A percentile compares a stretch with the other conserved stretches of the same genome.
These are phyloP conservation scores for Lepraria neglecta DNA, from an alignment of 495 filamentous ascomycete genomes.

Conservation along the genomic window DNA sequence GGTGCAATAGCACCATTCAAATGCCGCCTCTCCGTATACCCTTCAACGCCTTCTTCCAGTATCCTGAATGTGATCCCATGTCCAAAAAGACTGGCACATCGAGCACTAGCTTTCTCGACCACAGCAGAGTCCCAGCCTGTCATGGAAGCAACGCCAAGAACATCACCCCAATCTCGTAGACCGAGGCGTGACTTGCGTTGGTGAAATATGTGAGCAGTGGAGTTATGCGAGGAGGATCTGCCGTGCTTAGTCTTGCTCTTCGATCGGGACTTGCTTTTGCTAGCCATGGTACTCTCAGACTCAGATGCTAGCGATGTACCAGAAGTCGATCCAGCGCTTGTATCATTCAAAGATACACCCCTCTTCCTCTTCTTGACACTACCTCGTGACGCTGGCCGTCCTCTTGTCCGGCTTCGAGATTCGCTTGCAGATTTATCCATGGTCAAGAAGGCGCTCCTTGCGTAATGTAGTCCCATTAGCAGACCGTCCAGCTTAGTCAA, in stretches of 20 bases:
- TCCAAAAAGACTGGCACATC: slow-evolving; percentile 65
- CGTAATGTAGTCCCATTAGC: slow-evolving; percentile 59
- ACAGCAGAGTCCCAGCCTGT: slow-evolving; percentile 56
- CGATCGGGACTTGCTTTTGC: not conserved
- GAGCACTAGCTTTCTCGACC: slow-evolving; percentile 56
- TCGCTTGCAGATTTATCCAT: slow-evolving; percentile 29
- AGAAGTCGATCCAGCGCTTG: slow-evolving; percentile 12
- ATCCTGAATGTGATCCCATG: slow-evolving; percentile 57
- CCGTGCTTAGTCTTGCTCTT: not conserved
- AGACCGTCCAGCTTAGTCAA: slow-evolving; percentile 59
- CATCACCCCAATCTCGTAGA: slow-evolving; percentile 72
- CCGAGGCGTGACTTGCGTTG: slow-evolving; percentile 32
- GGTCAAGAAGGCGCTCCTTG: slow-evolving; percentile 42
- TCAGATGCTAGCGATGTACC: not conserved
- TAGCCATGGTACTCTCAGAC: not conserved
- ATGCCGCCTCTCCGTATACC: not conserved
- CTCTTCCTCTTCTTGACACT: slow-evolving; percentile 19
- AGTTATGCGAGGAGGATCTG: not conserved
- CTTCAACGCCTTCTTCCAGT: slow-evolving; percentile 40
- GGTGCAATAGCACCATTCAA: not conserved
- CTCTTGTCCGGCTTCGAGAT: slow-evolving; percentile 23
- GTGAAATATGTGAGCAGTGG: slow-evolving; percentile 3
- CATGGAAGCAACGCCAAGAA: slow-evolving; percentile 67
- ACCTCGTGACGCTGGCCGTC: slow-evolving; percentile 23
- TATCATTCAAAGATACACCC: slow-evolving; percentile 18